Percentiles rank a stretch among this genome's conserved stretches.
Conservation (phyloP, 495 filamentous ascomycete species). For the Choiromyces venosus region DNA sequence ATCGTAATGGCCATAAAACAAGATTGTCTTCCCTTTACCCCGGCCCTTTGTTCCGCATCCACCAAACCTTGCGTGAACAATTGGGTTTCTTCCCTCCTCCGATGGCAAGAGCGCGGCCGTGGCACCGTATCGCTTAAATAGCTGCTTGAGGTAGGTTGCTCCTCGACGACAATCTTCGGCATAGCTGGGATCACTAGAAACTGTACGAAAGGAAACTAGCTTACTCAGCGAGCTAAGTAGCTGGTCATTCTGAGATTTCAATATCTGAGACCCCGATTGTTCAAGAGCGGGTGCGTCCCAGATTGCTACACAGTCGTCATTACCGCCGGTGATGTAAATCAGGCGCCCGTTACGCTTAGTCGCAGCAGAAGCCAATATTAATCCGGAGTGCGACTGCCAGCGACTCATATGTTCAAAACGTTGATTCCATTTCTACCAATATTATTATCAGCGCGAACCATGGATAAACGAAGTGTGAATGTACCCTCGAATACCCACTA, state of each 20-base stretch:
- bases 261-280: conserved; percentile 49
- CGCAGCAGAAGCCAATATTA: conserved; percentile 79
- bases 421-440: conserved; percentile 68
- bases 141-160: conserved; percentile 76
- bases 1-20: conserved; percentile 98
- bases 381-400: conserved; percentile 80
- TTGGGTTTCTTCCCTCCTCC: conserved; percentile 69
- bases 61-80: conserved; percentile 79
- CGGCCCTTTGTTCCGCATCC: conserved; percentile 47
- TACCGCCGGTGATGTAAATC: conserved; percentile 89
- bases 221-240: conserved; percentile 67
- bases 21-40: conserved; percentile 66
- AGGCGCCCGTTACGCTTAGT: conserved; percentile 60
- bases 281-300: conserved; percentile 67
- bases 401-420: conserved; percentile 76
- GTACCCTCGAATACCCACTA: conserved; percentile 73
- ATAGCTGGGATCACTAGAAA: conserved; percentile 77
- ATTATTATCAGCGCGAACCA: conserved; percentile 1
- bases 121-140: conserved; percentile 87
- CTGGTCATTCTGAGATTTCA: conserved; percentile 42
- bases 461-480: conserved; percentile 13
- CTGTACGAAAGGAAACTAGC: conserved; percentile 82
- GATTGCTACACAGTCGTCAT: conserved; percentile 78
- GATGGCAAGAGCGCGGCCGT: conserved; percentile 78
- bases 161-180: conserved; percentile 86